Percentiles rank a stretch among this genome's conserved stretches.
Evolutionary conservation across 2,329 filamentous ascomycete genomes (phyloP).

Genomic region (Metarhizium album): DNA sequence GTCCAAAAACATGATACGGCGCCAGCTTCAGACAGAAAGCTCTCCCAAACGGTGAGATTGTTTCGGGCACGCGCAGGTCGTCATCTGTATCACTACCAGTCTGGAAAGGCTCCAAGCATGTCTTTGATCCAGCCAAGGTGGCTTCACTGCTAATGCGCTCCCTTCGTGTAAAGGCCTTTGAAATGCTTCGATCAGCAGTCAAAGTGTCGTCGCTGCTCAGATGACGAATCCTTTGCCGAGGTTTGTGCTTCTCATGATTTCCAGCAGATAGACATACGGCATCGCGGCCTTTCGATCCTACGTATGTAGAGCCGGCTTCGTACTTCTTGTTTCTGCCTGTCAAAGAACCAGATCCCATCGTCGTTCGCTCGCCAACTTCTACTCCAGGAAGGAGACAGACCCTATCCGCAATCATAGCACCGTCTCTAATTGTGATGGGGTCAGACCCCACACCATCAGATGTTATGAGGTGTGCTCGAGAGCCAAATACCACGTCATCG

Average conservation of each 20-base stretch:
- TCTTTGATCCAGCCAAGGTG: slow-evolving; percentile 9
- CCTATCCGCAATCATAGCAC: slow-evolving; percentile 47
- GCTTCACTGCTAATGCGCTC: slow-evolving; percentile 13
- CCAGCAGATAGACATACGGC: slow-evolving; percentile 30
- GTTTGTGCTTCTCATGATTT: slow-evolving; percentile 4
- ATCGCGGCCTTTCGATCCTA: slow-evolving; percentile 41
- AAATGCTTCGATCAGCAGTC: not conserved
- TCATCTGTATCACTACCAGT: slow-evolving; percentile 11
- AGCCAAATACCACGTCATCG: slow-evolving; percentile 49
- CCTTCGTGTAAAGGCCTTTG: slow-evolving; percentile 4
- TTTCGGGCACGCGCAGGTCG: slow-evolving; percentile 1
- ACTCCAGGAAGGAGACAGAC: slow-evolving; percentile 42
- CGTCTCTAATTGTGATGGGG: slow-evolving; percentile 32
- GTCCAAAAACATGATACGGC: slow-evolving; percentile 38
- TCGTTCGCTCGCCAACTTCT: slow-evolving; percentile 33
- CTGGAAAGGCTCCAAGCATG: slow-evolving; percentile 1
- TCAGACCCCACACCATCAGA: slow-evolving; percentile 40
- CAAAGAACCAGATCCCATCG: slow-evolving; percentile 43
- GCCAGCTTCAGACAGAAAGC: slow-evolving; percentile 43
- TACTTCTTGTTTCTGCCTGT: slow-evolving; percentile 35
- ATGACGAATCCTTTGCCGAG: slow-evolving; percentile 5
- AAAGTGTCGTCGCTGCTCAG: slow-evolving; percentile 15
- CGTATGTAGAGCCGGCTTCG: slow-evolving; percentile 33
- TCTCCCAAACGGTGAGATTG: slow-evolving; percentile 38
- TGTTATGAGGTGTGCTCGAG: slow-evolving; percentile 41